Evolutionary conservation across 495 filamentous ascomycete species (phyloP).

Genomic region (Entonaema liquescens): DNA sequence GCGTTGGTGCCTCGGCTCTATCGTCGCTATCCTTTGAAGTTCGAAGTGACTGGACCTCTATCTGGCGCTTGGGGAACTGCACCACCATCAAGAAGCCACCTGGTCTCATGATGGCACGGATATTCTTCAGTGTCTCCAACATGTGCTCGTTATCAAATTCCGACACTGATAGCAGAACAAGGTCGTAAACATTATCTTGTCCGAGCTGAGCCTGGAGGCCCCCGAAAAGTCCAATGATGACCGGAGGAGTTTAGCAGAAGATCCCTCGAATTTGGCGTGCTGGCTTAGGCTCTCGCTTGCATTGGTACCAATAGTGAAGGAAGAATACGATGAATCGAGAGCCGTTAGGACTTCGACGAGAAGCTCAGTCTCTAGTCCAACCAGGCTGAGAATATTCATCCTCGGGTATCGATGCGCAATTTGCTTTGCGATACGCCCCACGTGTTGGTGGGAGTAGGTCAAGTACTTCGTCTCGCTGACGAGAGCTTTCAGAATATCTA

Average conservation of each 20-base stretch:
- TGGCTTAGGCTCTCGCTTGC: slow-evolving; percentile 29
- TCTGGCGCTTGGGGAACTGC: slow-evolving; percentile 27
- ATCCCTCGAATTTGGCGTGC: slow-evolving; percentile 29
- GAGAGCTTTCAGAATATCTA: slow-evolving; percentile 32
- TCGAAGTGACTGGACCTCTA: slow-evolving; percentile 32
- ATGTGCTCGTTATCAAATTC: slow-evolving; percentile 36
- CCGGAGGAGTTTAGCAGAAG: neutral
- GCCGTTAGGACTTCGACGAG: slow-evolving; percentile 45
- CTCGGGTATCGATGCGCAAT: slow-evolving; percentile 53
- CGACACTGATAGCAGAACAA: slow-evolving; percentile 50
- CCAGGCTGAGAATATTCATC: slow-evolving; percentile 54
- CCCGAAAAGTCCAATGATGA: slow-evolving; percentile 41
- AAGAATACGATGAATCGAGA: slow-evolving; percentile 47
- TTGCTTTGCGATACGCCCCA: slow-evolving; percentile 50
- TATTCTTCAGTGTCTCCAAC: slow-evolving; percentile 20
- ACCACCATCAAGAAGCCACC: slow-evolving; percentile 55
- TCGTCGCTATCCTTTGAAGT: slow-evolving; percentile 1
- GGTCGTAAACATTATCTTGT: slow-evolving; percentile 40
- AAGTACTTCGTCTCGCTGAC: slow-evolving; percentile 47
- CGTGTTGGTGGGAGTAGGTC: slow-evolving; percentile 43
- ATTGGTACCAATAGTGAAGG: slow-evolving; percentile 40
- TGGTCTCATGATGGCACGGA: slow-evolving; percentile 49
- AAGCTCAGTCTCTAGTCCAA: slow-evolving; percentile 42
- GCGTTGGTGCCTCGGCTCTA: slow-evolving; percentile 16
- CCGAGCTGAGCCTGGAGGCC: slow-evolving; percentile 28